Evolutionary conservation across 306 rosid species (phyloP).

Genomic region (Prunus salicina): DNA sequence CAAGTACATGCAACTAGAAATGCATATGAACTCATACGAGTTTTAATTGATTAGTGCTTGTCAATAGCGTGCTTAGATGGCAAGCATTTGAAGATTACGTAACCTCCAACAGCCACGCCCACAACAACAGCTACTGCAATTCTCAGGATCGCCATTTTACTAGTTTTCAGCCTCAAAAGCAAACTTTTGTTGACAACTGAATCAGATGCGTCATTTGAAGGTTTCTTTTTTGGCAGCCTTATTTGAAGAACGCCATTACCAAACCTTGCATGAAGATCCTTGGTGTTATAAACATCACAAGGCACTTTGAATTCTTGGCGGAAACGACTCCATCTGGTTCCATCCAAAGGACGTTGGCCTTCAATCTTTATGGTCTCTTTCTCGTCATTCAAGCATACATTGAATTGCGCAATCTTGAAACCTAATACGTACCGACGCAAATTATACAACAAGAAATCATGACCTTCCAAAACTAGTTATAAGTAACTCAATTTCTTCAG

Average conservation of each 20-base stretch:
- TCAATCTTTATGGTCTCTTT: not conserved
- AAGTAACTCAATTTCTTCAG: no score
- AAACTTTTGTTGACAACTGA: not conserved
- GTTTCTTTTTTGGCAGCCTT: not conserved
- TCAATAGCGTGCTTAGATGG: not conserved
- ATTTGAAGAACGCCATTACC: not conserved
- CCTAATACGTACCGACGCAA: not conserved
- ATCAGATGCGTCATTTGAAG: not conserved
- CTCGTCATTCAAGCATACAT: not conserved
- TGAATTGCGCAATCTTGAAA: slow-evolving; percentile 2
- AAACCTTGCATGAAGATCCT: slow-evolving; percentile 8
- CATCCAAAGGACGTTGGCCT: slow-evolving; percentile 2
- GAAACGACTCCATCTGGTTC: slow-evolving; percentile 1
- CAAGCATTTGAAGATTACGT: not conserved
- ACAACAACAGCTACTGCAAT: not conserved
- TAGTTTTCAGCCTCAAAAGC: not conserved
- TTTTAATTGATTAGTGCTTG: not conserved
- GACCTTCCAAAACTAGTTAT: no score
- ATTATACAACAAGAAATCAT: no score
- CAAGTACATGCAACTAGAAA: no score
- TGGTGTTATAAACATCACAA: not conserved
- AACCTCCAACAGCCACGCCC: not conserved
- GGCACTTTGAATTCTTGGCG: not conserved
- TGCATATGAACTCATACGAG: no score
- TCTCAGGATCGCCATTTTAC: not conserved